Base-by-base conservation (phyloP, 495 filamentous ascomycete genomes). In the Letharia lupina region DNA sequence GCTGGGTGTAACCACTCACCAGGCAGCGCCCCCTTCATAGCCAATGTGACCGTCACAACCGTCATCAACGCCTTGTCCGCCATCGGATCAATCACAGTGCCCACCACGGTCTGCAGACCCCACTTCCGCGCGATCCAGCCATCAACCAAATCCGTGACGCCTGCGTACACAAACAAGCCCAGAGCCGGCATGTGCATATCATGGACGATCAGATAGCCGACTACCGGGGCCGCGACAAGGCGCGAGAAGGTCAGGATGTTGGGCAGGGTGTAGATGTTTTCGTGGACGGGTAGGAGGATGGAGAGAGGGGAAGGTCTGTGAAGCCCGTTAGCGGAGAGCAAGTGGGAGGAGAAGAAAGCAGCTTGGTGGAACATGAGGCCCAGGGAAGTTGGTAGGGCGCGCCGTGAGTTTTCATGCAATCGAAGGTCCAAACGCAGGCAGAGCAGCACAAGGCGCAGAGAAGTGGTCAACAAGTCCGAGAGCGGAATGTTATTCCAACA, bases 1-100 rank as follows among this genome's bases (percentile, higher is more conserved):
- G 23, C 28, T 31, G 20, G 20, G 54, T 50, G 20, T 20, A 4
- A 64, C 11, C 50, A 75, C 83, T 69, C 78, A 93, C 90, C 76
- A 40, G 94, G 91, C 23, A 98, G 78, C 8, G 85, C 82, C 1
- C 89, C 93, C 65, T 95, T 90, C 50, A 88, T 78, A 9, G 91
- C 93, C 48, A 98, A 74, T 66, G 87, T 89, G 10, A 91, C 87
- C 0, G 93, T 93, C 63, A 95, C 78, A 42, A 96, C 82, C 4
- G 92, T 96, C 94, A 98, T 98, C 67, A 98, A 80, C 15, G 85
- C 84, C 80, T 98, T 98, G 73, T 98, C 93, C 18, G 93, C 93
- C 89, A 96, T 94, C 15, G 93, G 93, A 71, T 98, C 93, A 63
- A 98, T 91, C 42, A 98, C 86, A 59, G 89, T 93, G n/a, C 94